Evolutionary conservation across 495 filamentous ascomycete genomes (phyloP), one percentile per base, ranked within the genome.

Genomic region (Podospora bellae-mahoneyi): DNA sequence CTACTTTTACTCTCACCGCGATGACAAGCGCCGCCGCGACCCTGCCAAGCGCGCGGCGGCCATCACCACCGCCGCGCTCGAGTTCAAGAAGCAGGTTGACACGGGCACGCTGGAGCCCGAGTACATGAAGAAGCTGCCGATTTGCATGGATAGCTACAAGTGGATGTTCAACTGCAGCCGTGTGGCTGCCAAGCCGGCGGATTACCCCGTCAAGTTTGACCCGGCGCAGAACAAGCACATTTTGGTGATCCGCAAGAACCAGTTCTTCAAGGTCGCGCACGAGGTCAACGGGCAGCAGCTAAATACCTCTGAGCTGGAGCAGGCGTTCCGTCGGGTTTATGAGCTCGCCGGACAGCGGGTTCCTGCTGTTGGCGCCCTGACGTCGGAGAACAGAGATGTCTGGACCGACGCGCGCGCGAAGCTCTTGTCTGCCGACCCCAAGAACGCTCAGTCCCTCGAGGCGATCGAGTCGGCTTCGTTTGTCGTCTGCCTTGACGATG

Each of bases 131-230:
- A 90, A 90, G 80, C 86, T 91, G 67, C 96, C 96, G 64, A 92
- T 97, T 76, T 94, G 92, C 79, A 98, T 98, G 96, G 91, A 90
- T 85, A 91, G 90, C 67, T 97, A 97, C 84, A 84, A 97, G 82
- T 99, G 90, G 88, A 98, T 99, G 96, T 99, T 99, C 87, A 97
- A 99, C 79, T 84, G 85, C 78, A 92, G 89, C 81, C 90, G 96
- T 67, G 87, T 97, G 39, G 91, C 96, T n/a, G 89, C 88, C 64
- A 90, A 89, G 72, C 87, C 89, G 3, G 88, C 86, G 7, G 96
- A 99, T 72, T 88, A 90, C 77, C 92, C 92, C 2, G 84, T 91
- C 78, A 97, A 96, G 80, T 97, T 90, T 77, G 77, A 88, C 20
- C 84, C 85, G 57, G 70, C 86, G 54, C 87, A 91, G 71, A 86